Evolutionary conservation across 257 asterid genomes (phyloP), one percentile per base, ranked within the genome.

Genomic region (Nicotiana otophora): DNA sequence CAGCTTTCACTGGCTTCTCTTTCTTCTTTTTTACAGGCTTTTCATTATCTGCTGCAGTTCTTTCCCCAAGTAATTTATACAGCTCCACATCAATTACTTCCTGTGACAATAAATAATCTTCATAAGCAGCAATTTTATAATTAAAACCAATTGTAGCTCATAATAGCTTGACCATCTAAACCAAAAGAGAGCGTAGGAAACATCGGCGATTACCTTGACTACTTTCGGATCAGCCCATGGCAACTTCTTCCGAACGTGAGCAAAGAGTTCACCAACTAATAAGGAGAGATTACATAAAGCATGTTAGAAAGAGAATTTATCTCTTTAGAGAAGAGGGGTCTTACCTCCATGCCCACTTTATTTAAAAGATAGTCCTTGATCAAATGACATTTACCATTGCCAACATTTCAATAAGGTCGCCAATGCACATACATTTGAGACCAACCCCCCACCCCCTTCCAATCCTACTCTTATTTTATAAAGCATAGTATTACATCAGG

Each of bases 201-300:
- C 63, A 82, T 26, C 14, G 55, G 55, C 48, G 70, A 75, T 84
- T 85, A 92, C 99, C 98, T 92, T 96, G 85, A 94, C 97, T 75
- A 92, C 87, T 86, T 89, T 92, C 3, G 98, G 93, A 86, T 96
- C 97, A 48, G 99, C 98, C 99, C 99, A 96, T 5, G 96, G 97
- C 90, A 88, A 96, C 88, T 87, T 96, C 92, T 91, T 96, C 78
- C 98, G 93, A 63, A 93, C 87, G 60, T 88, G 81, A 79, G 91
- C 93, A 89, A 92, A 87, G 66, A 96, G 87, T 80, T 93, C 96
- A 84, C 99, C 99, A 83, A 91, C 98, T 95, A 91, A 85, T 20
- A 80, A 65, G 57, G 54, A 67, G 14, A 77, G 12, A 78, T 55
- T 19, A 26, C 15, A 61, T 64, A 42, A 61, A 53, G 81, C 39